phyloP scores from a whole-genome alignment of 2,329 filamentous ascomycete species.

The Aspergillus sp. region DNA sequence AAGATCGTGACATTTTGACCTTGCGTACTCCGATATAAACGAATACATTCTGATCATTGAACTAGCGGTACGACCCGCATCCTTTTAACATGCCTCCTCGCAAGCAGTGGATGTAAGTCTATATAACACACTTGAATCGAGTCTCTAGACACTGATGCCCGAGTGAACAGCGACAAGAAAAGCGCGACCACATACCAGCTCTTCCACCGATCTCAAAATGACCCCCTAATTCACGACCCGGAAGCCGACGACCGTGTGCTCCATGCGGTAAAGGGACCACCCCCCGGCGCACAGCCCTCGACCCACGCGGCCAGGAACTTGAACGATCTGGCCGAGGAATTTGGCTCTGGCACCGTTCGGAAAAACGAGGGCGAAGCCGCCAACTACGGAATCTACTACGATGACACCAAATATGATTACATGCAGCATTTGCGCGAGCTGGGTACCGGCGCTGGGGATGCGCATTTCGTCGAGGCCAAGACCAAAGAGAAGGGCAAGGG shows the following conservation, averaged over 20 bases:
- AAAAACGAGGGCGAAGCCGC: slow-evolving; percentile 95
- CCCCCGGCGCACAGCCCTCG: slow-evolving; percentile 27
- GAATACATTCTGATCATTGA: background rate
- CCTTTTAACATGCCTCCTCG: slow-evolving; percentile 65
- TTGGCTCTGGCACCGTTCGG: slow-evolving; percentile 68
- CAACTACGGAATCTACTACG: slow-evolving; percentile 88
- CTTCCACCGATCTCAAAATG: slow-evolving; percentile 94
- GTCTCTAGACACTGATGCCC: background rate
- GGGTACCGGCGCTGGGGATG: slow-evolving; percentile 66
- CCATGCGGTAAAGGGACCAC: slow-evolving; percentile 59
- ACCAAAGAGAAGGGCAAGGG: slow-evolving; percentile 68
- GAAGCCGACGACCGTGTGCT: slow-evolving; percentile 88
- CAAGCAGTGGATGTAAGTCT: slow-evolving; percentile 70
- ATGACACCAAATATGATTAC: slow-evolving; percentile 96
- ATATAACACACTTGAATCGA: background rate
- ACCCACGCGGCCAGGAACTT: slow-evolving; percentile 58
- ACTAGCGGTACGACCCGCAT: background rate
- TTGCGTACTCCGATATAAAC: background rate
- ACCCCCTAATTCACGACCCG: slow-evolving; percentile 92
- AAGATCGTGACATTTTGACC: background rate
- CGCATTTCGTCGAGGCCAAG: slow-evolving; percentile 75
- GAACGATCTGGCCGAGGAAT: slow-evolving; percentile 71
- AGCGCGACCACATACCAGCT: slow-evolving; percentile 89
- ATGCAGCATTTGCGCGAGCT: slow-evolving; percentile 98
- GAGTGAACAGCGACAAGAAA: slow-evolving; percentile 72